Percentiles rank a stretch among this genome's conserved stretches.
Conservation (phyloP, 179 eudicot genomes). For the Gypsophila paniculata region DNA sequence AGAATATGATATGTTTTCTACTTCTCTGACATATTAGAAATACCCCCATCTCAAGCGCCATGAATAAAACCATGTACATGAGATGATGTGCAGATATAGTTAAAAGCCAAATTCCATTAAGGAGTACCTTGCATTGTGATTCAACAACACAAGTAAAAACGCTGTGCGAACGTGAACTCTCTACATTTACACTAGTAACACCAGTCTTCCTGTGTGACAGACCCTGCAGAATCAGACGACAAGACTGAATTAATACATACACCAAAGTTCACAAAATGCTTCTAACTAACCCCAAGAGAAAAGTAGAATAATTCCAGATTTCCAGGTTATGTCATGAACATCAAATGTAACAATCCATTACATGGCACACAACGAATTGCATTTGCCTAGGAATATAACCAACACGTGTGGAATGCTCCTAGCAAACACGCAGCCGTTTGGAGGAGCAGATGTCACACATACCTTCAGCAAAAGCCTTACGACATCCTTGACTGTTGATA, state of each 20-base stretch:
- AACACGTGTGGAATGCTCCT: too few species aligned
- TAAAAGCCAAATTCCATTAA: constrained; percentile 10
- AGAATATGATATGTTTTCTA: not conserved
- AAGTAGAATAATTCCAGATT: too few species aligned
- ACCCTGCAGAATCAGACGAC: constrained; percentile 46
- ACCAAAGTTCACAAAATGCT: too few species aligned
- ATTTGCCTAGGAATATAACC: too few species aligned
- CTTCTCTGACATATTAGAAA: not conserved
- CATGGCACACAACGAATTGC: too few species aligned
- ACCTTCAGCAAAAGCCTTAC: constrained; percentile 74
- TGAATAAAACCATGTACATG: not conserved
- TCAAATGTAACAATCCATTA: too few species aligned
- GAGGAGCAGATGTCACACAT: too few species aligned
- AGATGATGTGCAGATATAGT: not conserved
- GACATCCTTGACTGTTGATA: constrained; percentile 71
- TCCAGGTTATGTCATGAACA: too few species aligned
- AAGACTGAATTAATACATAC: not conserved
- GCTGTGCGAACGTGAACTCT: constrained; percentile 97
- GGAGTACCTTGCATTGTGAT: constrained; percentile 82
- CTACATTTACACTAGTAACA: constrained; percentile 81
- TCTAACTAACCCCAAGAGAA: too few species aligned
- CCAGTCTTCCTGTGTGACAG: constrained; percentile 79
- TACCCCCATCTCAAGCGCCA: not conserved
- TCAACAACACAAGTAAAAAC: constrained; percentile 94
- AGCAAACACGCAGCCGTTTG: too few species aligned